Conservation (phyloP, 1,139 yeast species). For the Yamadazyma sp. region DNA sequence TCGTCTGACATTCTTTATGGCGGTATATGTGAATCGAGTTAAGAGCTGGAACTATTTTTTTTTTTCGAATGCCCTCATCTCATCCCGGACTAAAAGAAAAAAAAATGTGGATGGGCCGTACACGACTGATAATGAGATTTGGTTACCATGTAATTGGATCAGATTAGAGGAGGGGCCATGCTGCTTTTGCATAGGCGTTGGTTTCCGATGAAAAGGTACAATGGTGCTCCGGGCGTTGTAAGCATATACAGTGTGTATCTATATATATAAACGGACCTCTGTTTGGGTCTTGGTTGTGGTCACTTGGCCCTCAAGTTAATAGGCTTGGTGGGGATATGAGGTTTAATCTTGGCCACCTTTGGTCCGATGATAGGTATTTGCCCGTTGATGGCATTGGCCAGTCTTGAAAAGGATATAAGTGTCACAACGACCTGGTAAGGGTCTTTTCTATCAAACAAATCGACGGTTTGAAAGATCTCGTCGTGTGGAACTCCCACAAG, state of each 20-base stretch:
- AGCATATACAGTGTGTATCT: not conserved
- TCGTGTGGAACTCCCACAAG: conserved; percentile 74
- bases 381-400: conserved; percentile 39
- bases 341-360: conserved; percentile 32
- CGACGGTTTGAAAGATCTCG: conserved; percentile 82
- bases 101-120: not conserved
- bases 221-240: not conserved
- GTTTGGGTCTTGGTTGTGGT: not conserved
- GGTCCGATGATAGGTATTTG: conserved; percentile 34
- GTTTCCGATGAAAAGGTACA: no score
- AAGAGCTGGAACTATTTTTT: conserved; percentile 1
- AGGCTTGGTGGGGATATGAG: conserved; percentile 41
- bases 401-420: conserved; percentile 68
- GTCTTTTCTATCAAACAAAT: conserved; percentile 70
- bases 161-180: not conserved
- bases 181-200: no score
- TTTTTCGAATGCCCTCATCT: conserved; percentile 5
- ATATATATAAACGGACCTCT: not conserved
- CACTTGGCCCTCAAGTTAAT: conserved; percentile 15
- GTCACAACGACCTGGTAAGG: conserved; percentile 78
- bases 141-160: conserved; percentile 1
- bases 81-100: not conserved
- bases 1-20: conserved; percentile 44
- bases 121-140: conserved; percentile 1
- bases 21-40: not conserved